Conservation (phyloP, 768 basidiomycete genomes). For the Strobilomyces confusus region DNA sequence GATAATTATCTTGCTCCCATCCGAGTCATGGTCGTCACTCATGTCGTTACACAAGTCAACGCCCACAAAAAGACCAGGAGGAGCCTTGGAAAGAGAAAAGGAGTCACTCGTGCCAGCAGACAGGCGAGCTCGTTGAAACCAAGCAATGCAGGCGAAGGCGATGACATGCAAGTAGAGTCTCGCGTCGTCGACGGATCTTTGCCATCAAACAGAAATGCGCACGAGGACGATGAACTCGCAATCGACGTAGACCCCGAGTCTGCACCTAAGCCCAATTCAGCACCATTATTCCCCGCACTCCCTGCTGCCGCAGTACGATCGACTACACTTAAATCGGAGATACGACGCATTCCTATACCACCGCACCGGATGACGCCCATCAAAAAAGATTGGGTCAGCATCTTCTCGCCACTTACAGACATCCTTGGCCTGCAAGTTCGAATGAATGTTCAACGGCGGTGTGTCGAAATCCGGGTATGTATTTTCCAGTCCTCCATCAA, state of each 20-base stretch:
- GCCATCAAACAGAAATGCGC: conserved; percentile 10
- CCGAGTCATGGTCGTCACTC: conserved; percentile 46
- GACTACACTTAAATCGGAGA: conserved; percentile 67
- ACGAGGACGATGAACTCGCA: conserved; percentile 59
- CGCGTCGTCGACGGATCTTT: conserved; percentile 1
- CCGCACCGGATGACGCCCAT: conserved; percentile 97
- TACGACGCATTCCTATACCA: conserved; percentile 86
- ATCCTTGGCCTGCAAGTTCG: conserved; percentile 92
- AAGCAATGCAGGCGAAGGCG: conserved; percentile 22
- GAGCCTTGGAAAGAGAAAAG: conserved; percentile 40
- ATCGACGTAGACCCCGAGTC: conserved; percentile 51
- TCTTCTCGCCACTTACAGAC: conserved; percentile 94
- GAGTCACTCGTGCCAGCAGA: conserved; percentile 2
- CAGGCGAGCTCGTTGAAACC: conserved; percentile 12
- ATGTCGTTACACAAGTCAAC: conserved; percentile 28
- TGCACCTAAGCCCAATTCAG: conserved; percentile 43
- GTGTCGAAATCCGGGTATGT: conserved; percentile 89
- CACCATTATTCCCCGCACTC: conserved; percentile 68
- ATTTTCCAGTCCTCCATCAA: background rate
- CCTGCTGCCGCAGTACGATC: conserved; percentile 53
- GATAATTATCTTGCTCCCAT: conserved; percentile 11
- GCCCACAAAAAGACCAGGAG: conserved; percentile 43
- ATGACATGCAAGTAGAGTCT: conserved; percentile 29
- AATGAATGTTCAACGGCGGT: conserved; percentile 90
- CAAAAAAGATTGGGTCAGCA: conserved; percentile 93